Evolutionary conservation across 352 stramenopile species (phyloP).

Genomic region (Pythium myriotylum): DNA sequence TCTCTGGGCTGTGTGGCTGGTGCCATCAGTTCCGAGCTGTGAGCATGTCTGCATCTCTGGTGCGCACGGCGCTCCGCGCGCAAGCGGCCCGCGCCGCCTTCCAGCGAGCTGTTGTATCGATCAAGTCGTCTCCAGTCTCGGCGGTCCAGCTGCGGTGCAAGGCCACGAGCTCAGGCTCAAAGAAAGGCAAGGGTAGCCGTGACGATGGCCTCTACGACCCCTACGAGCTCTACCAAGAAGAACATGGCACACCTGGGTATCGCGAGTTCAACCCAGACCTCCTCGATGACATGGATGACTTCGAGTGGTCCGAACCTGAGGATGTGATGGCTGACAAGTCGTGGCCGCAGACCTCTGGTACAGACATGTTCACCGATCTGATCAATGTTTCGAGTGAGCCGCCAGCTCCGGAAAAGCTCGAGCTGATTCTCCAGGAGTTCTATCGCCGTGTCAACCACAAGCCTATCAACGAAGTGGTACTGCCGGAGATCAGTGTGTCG

Average conservation of each 20-base stretch:
- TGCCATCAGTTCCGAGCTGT: constrained; percentile 11
- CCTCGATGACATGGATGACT: constrained; percentile 55
- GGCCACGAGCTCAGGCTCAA: constrained; percentile 14
- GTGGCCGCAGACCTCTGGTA: constrained; percentile 77
- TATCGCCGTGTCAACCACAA: constrained; percentile 82
- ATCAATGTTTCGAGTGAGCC: constrained; percentile 72
- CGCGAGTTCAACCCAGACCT: constrained; percentile 80
- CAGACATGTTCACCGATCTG: constrained; percentile 81
- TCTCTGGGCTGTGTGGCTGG: constrained; percentile 34
- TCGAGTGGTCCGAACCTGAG: constrained; percentile 73
- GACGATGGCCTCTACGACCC: constrained; percentile 71
- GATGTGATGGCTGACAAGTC: constrained; percentile 90
- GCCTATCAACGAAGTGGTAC: constrained; percentile 64
- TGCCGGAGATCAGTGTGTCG: constrained; percentile 74
- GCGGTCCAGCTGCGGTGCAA: constrained; percentile 18
- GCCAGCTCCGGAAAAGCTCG: constrained; percentile 60
- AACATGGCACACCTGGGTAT: constrained; percentile 68
- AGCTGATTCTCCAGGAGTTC: constrained; percentile 68
- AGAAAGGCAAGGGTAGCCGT: constrained; percentile 16
- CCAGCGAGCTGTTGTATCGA: not conserved
- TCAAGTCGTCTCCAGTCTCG: not conserved
- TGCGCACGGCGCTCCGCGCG: constrained; percentile 43
- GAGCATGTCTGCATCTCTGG: constrained; percentile 44
- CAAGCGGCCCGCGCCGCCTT: constrained; percentile 20
- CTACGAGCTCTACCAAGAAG: constrained; percentile 83